Evolutionary conservation across 371 early-diverging fungal genomes (phyloP).

Genomic region (Nematocida minor): DNA sequence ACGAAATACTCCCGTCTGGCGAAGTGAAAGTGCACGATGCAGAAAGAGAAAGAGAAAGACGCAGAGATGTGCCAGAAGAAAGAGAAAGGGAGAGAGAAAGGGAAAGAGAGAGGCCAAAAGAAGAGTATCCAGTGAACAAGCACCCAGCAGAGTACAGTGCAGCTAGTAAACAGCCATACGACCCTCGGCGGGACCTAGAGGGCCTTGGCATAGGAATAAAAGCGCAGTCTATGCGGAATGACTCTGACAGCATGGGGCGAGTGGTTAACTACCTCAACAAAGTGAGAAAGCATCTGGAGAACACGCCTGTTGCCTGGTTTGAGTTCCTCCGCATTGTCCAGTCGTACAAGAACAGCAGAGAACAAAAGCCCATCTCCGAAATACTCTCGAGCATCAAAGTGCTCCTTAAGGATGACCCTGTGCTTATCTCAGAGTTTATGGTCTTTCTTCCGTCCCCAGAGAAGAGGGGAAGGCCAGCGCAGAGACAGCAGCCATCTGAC

Average conservation of each 20-base stretch:
- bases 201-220: constrained; percentile 44
- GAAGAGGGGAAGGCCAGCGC: neutral
- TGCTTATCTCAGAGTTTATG: constrained; percentile 63
- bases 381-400: constrained; percentile 51
- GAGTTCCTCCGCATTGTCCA: constrained; percentile 60
- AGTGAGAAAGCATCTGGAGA: constrained; percentile 59
- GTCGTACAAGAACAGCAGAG: constrained; percentile 48
- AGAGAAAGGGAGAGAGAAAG: too few species aligned
- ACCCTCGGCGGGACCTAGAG: constrained; percentile 28
- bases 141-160: neutral
- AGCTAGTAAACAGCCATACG: neutral
- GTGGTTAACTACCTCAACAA: constrained; percentile 62
- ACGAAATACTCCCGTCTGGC: constrained; percentile 71
- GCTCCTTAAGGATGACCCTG: constrained; percentile 58
- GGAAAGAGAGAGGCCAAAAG: neutral
- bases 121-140: neutral
- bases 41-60: neutral
- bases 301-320: constrained; percentile 56
- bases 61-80: neutral
- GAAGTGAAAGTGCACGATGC: constrained; percentile 62
- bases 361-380: constrained; percentile 40
- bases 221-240: neutral
- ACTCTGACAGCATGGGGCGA: constrained; percentile 46
- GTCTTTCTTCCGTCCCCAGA: constrained; percentile 40
- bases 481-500: constrained; percentile 60